phyloP scores from a whole-genome alignment of 331 rosid genomes.

The Dryas integrifolia region DNA sequence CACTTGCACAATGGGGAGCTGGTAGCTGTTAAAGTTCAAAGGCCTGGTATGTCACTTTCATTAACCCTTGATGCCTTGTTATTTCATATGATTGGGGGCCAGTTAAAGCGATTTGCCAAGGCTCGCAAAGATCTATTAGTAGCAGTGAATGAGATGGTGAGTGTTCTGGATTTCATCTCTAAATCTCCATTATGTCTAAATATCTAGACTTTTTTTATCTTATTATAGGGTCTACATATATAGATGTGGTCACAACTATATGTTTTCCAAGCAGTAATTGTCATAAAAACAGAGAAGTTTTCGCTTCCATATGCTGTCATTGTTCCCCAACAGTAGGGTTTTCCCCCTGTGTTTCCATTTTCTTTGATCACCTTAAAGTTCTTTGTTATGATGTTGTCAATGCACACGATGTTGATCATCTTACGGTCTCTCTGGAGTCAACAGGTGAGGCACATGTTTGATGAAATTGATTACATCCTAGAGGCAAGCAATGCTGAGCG shows the following conservation, averaged over 20 bases:
- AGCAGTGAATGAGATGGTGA: constrained; percentile 96
- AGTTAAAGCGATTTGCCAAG: constrained; percentile 78
- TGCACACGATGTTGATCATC: neutral
- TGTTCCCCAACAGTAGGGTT: neutral
- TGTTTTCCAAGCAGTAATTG: neutral
- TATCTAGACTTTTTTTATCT: neutral
- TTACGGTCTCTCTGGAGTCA: constrained; percentile 21
- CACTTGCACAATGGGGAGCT: constrained; percentile 94
- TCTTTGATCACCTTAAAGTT: neutral
- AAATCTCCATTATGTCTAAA: constrained; percentile 5
- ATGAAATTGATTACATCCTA: constrained; percentile 83
- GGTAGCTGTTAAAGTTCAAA: constrained; percentile 95
- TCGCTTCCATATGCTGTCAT: neutral
- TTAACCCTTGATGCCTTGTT: constrained; percentile 95
- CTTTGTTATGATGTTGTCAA: neutral
- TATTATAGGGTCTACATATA: neutral
- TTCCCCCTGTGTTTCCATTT: neutral
- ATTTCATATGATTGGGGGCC: constrained; percentile 94
- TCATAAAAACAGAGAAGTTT: neutral
- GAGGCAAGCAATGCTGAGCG: constrained; percentile 96
- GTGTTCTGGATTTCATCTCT: constrained; percentile 25
- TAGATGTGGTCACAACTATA: neutral
- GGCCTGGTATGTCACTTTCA: constrained; percentile 91
- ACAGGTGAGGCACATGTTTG: constrained; percentile 99
- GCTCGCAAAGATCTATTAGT: constrained; percentile 91